A percentile compares a stretch with the other conserved stretches of the same genome.
These are phyloP conservation scores for Ceratopteris richardii DNA, from an alignment of 75 land plant genomes.

Conservation along the genomic window DNA sequence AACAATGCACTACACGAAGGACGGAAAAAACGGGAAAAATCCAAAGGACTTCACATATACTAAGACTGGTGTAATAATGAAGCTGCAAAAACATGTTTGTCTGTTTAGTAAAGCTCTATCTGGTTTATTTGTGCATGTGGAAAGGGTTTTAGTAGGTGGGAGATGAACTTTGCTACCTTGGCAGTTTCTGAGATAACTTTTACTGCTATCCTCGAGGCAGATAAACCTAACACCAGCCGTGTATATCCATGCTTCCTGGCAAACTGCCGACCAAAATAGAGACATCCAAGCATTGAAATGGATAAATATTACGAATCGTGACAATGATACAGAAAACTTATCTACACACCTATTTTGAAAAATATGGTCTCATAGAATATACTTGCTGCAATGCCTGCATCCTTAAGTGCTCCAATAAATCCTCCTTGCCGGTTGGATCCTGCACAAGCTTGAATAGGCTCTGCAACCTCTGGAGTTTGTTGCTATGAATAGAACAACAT, in stretches of 20 bases:
- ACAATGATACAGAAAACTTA: not conserved
- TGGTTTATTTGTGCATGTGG: no score
- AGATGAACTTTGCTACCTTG: no score
- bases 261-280: constrained; percentile 30
- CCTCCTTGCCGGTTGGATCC: constrained; percentile 88
- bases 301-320: no score
- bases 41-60: not conserved
- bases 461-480: constrained; percentile 20
- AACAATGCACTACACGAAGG: not conserved
- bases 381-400: constrained; percentile 83
- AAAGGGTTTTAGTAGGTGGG: no score
- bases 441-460: constrained; percentile 36
- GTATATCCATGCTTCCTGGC: constrained; percentile 75
- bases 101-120: no score
- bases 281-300: no score
- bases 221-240: constrained; percentile 65
- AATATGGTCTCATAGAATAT: constrained; percentile 6
- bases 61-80: no score
- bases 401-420: constrained; percentile 55
- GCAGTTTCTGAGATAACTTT: constrained; percentile 81
- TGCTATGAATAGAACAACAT: not conserved
- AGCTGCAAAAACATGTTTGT: no score
- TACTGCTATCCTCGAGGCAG: constrained; percentile 76
- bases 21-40: not conserved
- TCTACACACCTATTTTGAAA: not conserved